Evolutionary conservation across 139 green algal genomes (phyloP), one percentile per base, ranked within the genome.

Genomic region (Chlamydomonas sp.): DNA sequence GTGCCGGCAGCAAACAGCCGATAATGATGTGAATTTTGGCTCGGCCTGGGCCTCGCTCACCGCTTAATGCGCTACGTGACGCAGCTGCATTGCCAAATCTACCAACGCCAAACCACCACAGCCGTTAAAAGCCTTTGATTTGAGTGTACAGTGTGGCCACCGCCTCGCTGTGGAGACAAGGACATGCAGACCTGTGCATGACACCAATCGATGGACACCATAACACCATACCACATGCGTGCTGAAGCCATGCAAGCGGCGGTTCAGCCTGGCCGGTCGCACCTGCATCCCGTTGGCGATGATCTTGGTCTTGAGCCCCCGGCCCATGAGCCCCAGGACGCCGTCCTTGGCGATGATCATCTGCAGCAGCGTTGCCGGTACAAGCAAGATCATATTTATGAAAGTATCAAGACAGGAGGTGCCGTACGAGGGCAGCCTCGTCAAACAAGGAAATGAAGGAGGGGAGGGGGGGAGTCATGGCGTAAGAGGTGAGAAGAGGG

Each of bases 241-340:
- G n/a, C 71, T 68, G 31, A 2, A 7, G 20, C 1, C 63, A 72
- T 59, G 14, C 95, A 1, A 10, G 8, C 76, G 9, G 5, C 7
- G 14, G 17, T 31, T 31, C n/a, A 58, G 5, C 12, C 66, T 15
- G 10, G 3, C 5, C 74, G 3, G 4, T 16, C 77, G 2, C 82
- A 86, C 75, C 83, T 88, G 95, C 63, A 96, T 60, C 9, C 95
- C 95, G 85, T 99, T 99, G 31, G 95, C 90, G 5, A 98, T 66
- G 73, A 99, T 96, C 79, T 97, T 96, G 18, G 96, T 98, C 77
- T 96, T 96, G 16, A 99, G 89, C 18, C 96, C 96, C 3, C 97
- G 91, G 18, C 94, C 94, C 76, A 98, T 95, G 64, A 99, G 89
- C 20, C 96, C 97, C 18, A 91, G 7, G 18, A 98, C 66, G n/a